Conservation (phyloP, 1,139 yeast species). For the Geotrichum europaeum region DNA sequence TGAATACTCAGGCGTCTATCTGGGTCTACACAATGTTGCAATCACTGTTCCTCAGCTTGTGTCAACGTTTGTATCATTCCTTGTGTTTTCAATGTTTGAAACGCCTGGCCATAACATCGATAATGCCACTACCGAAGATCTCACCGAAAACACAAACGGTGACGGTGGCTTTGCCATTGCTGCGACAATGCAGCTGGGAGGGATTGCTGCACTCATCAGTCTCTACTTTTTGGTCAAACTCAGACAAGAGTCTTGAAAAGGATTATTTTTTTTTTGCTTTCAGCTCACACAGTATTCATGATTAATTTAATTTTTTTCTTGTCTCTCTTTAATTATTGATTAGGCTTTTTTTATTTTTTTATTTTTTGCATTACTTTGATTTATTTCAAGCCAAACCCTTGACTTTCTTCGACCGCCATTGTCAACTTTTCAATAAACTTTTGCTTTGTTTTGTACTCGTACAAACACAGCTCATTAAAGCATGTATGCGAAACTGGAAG, state of each 20-base stretch:
- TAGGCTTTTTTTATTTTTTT: too few relatives aligned
- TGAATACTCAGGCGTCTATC: constrained; percentile 34
- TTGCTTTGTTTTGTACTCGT: constrained; percentile 51
- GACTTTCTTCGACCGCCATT: constrained; percentile 67
- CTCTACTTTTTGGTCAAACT: constrained; percentile 30
- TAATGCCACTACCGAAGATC: constrained; percentile 10
- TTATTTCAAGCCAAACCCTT: constrained; percentile 77
- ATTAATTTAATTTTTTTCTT: neutral
- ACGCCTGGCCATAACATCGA: constrained; percentile 17
- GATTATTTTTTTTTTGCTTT: neutral
- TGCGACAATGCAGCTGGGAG: constrained; percentile 35
- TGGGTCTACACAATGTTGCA: constrained; percentile 40
- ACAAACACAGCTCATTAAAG: constrained; percentile 79
- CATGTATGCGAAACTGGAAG: constrained; percentile 90
- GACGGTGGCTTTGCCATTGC: constrained; percentile 37
- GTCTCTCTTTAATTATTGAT: neutral
- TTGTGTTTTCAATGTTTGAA: constrained; percentile 32
- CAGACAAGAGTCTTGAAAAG: constrained; percentile 2
- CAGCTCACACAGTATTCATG: neutral
- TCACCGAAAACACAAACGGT: constrained; percentile 22
- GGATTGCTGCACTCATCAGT: constrained; percentile 33
- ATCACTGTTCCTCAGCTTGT: constrained; percentile 39
- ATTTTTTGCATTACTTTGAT: neutral
- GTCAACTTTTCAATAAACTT: constrained; percentile 52
- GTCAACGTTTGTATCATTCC: constrained; percentile 37